These are phyloP conservation scores for Neurospora sp. DNA, from an alignment of 495 filamentous ascomycete genomes.

Conservation along the genomic window DNA sequence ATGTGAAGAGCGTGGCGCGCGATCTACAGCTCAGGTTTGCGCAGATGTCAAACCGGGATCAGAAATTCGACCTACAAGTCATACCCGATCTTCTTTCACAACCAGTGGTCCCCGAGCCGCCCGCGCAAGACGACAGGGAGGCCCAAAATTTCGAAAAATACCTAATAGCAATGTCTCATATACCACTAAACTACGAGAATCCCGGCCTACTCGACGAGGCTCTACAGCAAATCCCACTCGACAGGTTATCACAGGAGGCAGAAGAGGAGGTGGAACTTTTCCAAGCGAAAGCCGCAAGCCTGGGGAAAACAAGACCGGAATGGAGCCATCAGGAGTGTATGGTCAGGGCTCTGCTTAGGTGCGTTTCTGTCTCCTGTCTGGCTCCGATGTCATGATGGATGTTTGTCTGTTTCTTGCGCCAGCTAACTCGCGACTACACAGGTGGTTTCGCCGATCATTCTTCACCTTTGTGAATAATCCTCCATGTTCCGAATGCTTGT, in stretches of 20 bases:
- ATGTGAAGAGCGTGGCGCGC: not conserved
- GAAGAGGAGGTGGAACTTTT: slow-evolving; percentile 86
- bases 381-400: not conserved
- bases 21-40: not conserved
- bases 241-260: slow-evolving; percentile 84
- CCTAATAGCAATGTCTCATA: slow-evolving; percentile 68
- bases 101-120: slow-evolving; percentile 30
- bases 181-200: slow-evolving; percentile 91
- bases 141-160: slow-evolving; percentile 79
- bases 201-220: slow-evolving; percentile 93
- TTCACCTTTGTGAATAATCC: slow-evolving; percentile 98
- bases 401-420: slow-evolving; percentile 4
- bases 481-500: slow-evolving; percentile 65
- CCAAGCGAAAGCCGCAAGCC: slow-evolving; percentile 73
- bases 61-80: not conserved
- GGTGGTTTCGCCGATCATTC: slow-evolving; percentile 93
- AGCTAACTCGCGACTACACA: slow-evolving; percentile 21
- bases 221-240: slow-evolving; percentile 73
- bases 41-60: not conserved
- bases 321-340: slow-evolving; percentile 99
- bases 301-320: slow-evolving; percentile 71
- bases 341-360: slow-evolving; percentile 79
- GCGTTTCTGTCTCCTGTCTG: slow-evolving; percentile 11
- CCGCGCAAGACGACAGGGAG: slow-evolving; percentile 51
- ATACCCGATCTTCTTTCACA: not conserved